Evolutionary conservation across 2,329 filamentous ascomycete genomes (phyloP).

Genomic region (Penicillium nordicum): DNA sequence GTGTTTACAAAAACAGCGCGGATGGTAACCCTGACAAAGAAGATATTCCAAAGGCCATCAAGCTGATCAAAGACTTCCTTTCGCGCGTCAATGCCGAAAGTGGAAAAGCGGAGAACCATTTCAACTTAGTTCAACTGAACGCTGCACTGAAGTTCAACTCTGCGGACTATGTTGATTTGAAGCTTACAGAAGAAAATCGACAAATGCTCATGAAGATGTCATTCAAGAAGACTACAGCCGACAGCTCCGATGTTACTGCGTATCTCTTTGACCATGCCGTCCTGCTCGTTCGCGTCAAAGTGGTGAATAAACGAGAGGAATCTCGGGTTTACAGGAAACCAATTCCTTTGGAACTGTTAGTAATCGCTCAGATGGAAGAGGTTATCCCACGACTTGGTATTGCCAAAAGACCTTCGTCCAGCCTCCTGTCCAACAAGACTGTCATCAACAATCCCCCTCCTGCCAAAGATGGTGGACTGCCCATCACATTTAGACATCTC

Average conservation of each 20-base stretch:
- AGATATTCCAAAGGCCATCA: conserved; percentile 86
- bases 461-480: conserved; percentile 69
- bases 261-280: conserved; percentile 97
- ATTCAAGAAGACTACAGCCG: conserved; percentile 87
- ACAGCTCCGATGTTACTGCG: conserved; percentile 84
- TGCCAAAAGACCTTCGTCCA: conserved; percentile 82
- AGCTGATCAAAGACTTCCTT: conserved; percentile 80
- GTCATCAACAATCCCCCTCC: conserved; percentile 47
- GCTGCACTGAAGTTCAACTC: conserved; percentile 86
- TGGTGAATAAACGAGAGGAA: conserved; percentile 88
- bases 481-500: conserved; percentile 93
- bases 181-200: conserved; percentile 87
- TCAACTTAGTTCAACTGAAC: conserved; percentile 89
- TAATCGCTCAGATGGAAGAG: conserved; percentile 96
- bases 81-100: conserved; percentile 89
- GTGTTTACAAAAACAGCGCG: conserved; percentile 86
- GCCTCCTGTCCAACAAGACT: conserved; percentile 65
- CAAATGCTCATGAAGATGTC: conserved; percentile 92
- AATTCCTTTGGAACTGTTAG: conserved; percentile 86
- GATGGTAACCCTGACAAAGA: conserved; percentile 85
- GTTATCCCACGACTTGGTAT: conserved; percentile 77
- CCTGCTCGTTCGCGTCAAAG: conserved; percentile 84
- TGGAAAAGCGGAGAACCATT: conserved; percentile 95
- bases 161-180: conserved; percentile 87
- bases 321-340: conserved; percentile 93